Percentiles rank a stretch among this genome's conserved stretches.
Conservation (phyloP, 2,329 filamentous ascomycete species). For the Diaporthe aspalathi region DNA sequence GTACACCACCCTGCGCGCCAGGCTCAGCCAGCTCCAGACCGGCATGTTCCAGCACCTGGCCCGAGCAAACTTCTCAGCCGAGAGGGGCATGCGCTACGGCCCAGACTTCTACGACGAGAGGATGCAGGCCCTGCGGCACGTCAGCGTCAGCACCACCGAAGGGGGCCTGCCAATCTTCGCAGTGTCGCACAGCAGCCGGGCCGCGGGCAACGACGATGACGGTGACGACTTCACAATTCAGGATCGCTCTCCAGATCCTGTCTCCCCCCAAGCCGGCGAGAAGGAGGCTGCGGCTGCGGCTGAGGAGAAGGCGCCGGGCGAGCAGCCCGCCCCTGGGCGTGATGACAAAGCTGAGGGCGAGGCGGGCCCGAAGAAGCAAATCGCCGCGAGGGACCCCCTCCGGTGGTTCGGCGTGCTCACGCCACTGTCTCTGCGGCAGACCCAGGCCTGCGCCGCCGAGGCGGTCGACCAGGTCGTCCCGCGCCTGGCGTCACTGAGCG, state of each 20-base stretch:
- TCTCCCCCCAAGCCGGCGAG: background rate
- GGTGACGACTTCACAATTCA: background rate
- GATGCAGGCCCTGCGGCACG: slow-evolving; percentile 70
- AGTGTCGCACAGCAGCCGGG: slow-evolving; percentile 34
- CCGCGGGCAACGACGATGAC: background rate
- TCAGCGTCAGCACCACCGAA: slow-evolving; percentile 48
- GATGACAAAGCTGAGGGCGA: slow-evolving; percentile 35
- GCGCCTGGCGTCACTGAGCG: slow-evolving; percentile 65
- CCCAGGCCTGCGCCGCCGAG: slow-evolving; percentile 68
- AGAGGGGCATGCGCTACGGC: slow-evolving; percentile 73
- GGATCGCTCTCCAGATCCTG: slow-evolving; percentile 4
- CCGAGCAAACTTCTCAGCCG: slow-evolving; percentile 80
- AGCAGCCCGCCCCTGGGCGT: slow-evolving; percentile 27
- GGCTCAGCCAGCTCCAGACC: slow-evolving; percentile 65
- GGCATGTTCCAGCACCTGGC: slow-evolving; percentile 71
- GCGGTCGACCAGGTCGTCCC: slow-evolving; percentile 69
- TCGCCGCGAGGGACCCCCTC: slow-evolving; percentile 62
- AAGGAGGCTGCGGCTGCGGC: background rate
- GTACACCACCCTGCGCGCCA: slow-evolving; percentile 70
- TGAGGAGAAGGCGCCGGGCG: slow-evolving; percentile 29
- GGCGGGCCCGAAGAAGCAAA: slow-evolving; percentile 36
- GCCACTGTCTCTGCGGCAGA: slow-evolving; percentile 63
- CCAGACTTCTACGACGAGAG: slow-evolving; percentile 78
- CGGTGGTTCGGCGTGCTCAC: slow-evolving; percentile 68
- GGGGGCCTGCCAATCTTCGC: slow-evolving; percentile 42